These are phyloP conservation scores for Rosa persica DNA, from an alignment of 306 rosid genomes.

Conservation along the genomic window DNA sequence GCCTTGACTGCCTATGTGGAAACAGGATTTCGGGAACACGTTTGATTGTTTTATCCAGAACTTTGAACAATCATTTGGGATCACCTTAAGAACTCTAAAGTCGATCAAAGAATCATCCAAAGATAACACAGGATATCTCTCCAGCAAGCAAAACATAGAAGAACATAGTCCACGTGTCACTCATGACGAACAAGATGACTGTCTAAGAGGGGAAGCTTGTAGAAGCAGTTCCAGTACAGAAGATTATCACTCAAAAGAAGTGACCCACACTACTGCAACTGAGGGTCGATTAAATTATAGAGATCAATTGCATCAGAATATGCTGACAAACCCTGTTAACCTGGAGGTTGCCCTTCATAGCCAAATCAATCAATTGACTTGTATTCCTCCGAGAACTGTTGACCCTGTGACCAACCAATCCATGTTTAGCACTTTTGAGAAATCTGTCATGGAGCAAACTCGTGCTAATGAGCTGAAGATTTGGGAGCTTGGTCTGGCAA, in stretches of 20 bases:
- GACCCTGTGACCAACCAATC: conserved; percentile 35
- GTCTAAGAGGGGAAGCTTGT: conserved; percentile 29
- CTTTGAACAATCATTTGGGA: conserved; percentile 77
- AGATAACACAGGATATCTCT: conserved; percentile 26
- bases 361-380: conserved; percentile 46
- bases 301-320: conserved; percentile 40
- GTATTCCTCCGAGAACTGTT: conserved; percentile 33
- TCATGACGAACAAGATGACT: conserved; percentile 23
- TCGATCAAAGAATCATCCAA: conserved; percentile 54
- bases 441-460: conserved; percentile 58
- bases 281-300: conserved; percentile 29
- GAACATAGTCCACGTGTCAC: conserved; percentile 27
- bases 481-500: conserved; percentile 52
- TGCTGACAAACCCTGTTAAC: conserved; percentile 32
- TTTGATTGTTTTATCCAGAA: conserved; percentile 66
- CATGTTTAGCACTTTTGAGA: conserved; percentile 39
- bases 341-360: conserved; percentile 43
- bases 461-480: conserved; percentile 75
- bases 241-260: conserved; percentile 32
- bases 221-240: conserved; percentile 31
- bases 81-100: conserved; percentile 78
- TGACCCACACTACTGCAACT: conserved; percentile 11
- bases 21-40: conserved; percentile 77
- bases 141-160: conserved; percentile 28
- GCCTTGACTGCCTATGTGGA: conserved; percentile 40